Base-by-base conservation (phyloP, 495 filamentous ascomycete species). In the Pseudevernia furfuracea region DNA sequence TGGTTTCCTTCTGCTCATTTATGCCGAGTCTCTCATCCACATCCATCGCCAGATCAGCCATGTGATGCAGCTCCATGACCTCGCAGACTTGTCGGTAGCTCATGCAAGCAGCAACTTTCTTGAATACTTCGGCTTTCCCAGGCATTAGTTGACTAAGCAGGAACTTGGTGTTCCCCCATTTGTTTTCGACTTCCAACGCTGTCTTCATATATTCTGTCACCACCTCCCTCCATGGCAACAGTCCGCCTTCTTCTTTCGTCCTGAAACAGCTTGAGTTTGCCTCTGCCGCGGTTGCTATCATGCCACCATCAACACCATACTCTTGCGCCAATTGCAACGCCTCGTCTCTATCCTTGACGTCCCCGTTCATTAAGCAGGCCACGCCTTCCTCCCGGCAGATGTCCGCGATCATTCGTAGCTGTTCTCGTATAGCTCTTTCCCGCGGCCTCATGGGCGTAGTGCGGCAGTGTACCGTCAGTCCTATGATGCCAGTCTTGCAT, bases 251-350 rank as follows among this genome's bases (percentile, higher is more conserved):
- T 0, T 78, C 84, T 37, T 81, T 73, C 3, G 78, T 67, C 39
- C 87, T 81, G 78, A 97, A 98, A 64, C 86, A 88, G 53, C 89
- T 93, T 25, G 90, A 83, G 68, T 98, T 97, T 64, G 84, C 78
- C 77, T 97, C 94, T 1, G 94, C 94, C 10, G 88, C 81, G 4
- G 89, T 93, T 15, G 94, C 95, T 70, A 98, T 97, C 94, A 98
- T 98, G 57, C 89, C 93, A 19, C 92, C 94, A 69, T 97, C 94
- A 4, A 88, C 90, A 7, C 87, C 87, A 68, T 80, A 96, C 70
- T 96, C 87, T 21, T 79, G 57, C 60, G 89, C 84, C 23, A 97
- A 75, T 60, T 79, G 71, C 4, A 87, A 70, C 3, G 85, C 92
- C 58, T 94, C 75, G 41, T 86, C 84, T 39, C 88, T 80, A 21